Base-by-base conservation (phyloP, 495 filamentous ascomycete genomes). In the Tetracladium setigerum region DNA sequence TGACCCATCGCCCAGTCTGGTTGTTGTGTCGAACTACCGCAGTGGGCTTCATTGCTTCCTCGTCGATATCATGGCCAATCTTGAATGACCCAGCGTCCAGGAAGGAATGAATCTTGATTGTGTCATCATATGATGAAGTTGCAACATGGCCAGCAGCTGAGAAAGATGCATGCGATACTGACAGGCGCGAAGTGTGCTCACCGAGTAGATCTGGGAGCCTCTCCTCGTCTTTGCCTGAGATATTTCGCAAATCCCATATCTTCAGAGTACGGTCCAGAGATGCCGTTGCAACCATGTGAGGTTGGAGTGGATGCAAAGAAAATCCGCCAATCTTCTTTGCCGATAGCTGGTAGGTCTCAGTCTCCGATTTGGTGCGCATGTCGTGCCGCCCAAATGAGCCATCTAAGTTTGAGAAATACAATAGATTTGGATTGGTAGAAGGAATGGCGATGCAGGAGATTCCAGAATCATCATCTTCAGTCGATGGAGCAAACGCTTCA, bases 251-350 rank as follows among this genome's bases (percentile, higher is more conserved):
- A 60, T 98, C 92, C 91, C 91, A 98, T 18, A 98, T 70, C 50
- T 89, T 87, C 49, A 98, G 68, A 4, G 81, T 90, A 2, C 92
- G 79, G 61, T 98, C 94, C 4, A 98, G 73, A 11, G 86, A 91
- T 5, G 89, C 91, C 0, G 92, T 97, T 1, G 90, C 88, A n/a
- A 92, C 59, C 33, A 92, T 79, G 62, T 97, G 82, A 0, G 88
- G 78, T 0, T 84, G 70, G 0, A 75, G 62, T 0, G 94, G 92
- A 52, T 91, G 80, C 2, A 95, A 59, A 1, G 79, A 83, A 68
- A 96, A 95, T 1, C 92, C 92, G 18, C 94, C 94, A 42, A 98
- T 96, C 58, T 98, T 98, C 65, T 92, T 91, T 42, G 95, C 88
- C 0, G 82, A 84, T 9, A 98, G 67, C n/a, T 78, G 68, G 74